Conservation (phyloP, 805 yeast species). For the Metschnikowia continentalis region DNA sequence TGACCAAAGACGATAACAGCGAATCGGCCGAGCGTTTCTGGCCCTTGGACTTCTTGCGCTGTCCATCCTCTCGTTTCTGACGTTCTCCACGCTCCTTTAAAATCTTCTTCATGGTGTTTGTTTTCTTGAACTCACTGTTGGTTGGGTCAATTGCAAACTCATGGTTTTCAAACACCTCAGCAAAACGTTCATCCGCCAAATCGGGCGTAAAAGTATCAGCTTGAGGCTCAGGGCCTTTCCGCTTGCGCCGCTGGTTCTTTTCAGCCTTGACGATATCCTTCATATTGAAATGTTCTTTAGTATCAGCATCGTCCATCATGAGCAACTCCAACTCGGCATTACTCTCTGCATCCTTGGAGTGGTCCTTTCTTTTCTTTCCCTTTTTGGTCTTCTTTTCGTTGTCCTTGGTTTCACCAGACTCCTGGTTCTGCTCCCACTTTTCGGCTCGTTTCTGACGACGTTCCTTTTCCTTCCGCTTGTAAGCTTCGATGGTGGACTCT, state of each 20-base stretch:
- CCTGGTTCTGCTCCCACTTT: conserved; percentile 51
- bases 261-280: conserved; percentile 74
- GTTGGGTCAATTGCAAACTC: conserved; percentile 95
- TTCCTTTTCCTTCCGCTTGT: conserved; percentile 87
- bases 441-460: conserved; percentile 84
- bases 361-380: conserved; percentile 15
- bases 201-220: conserved; percentile 61
- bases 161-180: conserved; percentile 76
- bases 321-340: conserved; percentile 70
- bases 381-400: conserved; percentile 21
- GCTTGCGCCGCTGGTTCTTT: conserved; percentile 50
- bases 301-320: conserved; percentile 56
- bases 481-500: conserved; percentile 72
- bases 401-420: conserved; percentile 1
- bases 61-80: conserved; percentile 15
- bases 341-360: conserved; percentile 19
- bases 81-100: conserved; percentile 70
- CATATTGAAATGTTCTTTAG: conserved; percentile 65
- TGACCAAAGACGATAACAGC: conserved; percentile 34
- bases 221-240: conserved; percentile 49
- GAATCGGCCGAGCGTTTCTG: conserved; percentile 3
- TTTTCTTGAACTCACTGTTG: conserved; percentile 82
- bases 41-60: conserved; percentile 1
- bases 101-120: conserved; percentile 80
- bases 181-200: conserved; percentile 80